Evolutionary conservation across 305 asterid species (phyloP).

Genomic region (Nicotiana rustica): DNA sequence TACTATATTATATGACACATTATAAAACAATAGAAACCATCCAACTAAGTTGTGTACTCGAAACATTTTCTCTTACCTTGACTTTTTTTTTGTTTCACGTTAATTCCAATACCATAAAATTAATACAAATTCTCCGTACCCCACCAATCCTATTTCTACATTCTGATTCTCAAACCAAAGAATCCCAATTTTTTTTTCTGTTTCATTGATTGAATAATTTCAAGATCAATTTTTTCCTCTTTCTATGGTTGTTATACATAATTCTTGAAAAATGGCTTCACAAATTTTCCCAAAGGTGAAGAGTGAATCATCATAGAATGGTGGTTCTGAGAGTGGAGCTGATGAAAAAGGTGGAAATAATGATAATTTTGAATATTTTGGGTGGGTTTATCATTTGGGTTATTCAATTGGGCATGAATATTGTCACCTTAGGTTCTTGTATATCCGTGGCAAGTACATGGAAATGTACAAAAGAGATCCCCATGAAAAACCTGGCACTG

Average conservation of each 20-base stretch:
- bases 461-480: conserved; percentile 94
- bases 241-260: background rate
- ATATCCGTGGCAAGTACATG: conserved; percentile 69
- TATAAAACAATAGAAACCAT: no score
- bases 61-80: conserved; percentile 13
- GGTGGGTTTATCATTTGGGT: conserved; percentile 92
- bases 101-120: background rate
- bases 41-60: no score
- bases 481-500: conserved; percentile 67
- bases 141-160: background rate
- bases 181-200: background rate
- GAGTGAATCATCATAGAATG: conserved; percentile 56
- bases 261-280: conserved; percentile 32
- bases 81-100: background rate
- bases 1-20: no score
- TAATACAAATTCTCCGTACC: background rate
- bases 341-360: conserved; percentile 45
- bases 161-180: background rate
- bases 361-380: conserved; percentile 62
- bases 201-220: background rate
- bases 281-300: conserved; percentile 35
- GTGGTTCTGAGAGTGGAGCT: conserved; percentile 63
- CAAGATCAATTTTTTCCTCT: background rate
- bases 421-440: conserved; percentile 78
- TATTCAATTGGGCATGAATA: conserved; percentile 86